These are phyloP conservation scores for Aspergillus leporis DNA, from an alignment of 495 filamentous ascomycete genomes.

Conservation along the genomic window DNA sequence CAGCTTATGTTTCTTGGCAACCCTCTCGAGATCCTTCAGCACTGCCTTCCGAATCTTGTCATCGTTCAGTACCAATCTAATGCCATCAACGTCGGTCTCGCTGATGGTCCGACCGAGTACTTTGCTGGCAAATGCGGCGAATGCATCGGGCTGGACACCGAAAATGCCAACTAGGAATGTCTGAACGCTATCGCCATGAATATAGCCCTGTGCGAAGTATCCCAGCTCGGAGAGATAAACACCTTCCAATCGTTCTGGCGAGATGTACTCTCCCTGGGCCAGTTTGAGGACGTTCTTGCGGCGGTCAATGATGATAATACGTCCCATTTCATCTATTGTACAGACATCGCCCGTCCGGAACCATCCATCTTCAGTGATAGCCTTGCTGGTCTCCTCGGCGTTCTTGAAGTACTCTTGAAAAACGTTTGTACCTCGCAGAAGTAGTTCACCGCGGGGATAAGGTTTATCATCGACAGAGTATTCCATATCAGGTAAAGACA, in stretches of 20 bases:
- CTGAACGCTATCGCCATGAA: conserved; percentile 88
- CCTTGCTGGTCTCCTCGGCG: conserved; percentile 79
- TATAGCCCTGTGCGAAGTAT: conserved; percentile 76
- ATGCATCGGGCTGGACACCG: conserved; percentile 77
- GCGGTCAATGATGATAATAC: conserved; percentile 91
- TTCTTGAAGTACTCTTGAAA: conserved; percentile 90
- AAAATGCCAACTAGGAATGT: conserved; percentile 83
- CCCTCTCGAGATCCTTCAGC: conserved; percentile 74
- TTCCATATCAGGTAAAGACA: conserved; percentile 92
- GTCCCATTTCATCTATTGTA: conserved; percentile 77
- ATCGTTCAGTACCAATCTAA: conserved; percentile 67
- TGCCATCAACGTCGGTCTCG: conserved; percentile 59
- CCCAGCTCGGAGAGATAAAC: conserved; percentile 79
- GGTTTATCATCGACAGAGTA: conserved; percentile 90
- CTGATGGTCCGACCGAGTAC: conserved; percentile 67
- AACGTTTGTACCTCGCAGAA: conserved; percentile 74
- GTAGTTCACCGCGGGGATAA: conserved; percentile 87
- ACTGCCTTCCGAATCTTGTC: conserved; percentile 70
- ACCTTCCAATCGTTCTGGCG: conserved; percentile 95
- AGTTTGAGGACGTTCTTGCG: conserved; percentile 99
- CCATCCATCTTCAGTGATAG: conserved; percentile 87
- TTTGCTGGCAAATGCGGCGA: conserved; percentile 75
- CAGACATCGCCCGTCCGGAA: conserved; percentile 94
- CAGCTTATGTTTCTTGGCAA: conserved; percentile 83
- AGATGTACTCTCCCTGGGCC: conserved; percentile 97